phyloP scores from a whole-genome alignment of 1,284 basidiomycete species.

The Boletus subluridellus region DNA sequence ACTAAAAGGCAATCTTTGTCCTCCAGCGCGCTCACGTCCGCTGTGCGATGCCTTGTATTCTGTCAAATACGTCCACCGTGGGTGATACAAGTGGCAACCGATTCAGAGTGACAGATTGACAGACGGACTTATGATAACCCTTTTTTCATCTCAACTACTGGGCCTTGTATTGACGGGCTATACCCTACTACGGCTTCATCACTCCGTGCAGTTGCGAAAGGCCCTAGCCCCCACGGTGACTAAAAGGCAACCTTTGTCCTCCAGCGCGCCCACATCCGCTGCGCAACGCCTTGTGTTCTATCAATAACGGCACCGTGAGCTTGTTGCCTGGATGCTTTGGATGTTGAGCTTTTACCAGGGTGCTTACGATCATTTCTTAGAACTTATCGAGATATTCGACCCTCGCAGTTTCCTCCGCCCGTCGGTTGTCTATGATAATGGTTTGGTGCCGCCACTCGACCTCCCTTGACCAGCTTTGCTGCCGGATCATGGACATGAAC shows the following conservation, averaged over 20 bases:
- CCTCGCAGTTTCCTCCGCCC: not conserved
- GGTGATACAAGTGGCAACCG: too few species aligned
- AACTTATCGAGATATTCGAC: not conserved
- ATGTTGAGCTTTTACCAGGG: not conserved
- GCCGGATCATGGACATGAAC: not conserved
- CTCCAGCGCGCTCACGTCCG: not conserved
- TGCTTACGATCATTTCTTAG: not conserved
- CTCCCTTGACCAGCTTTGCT: not conserved
- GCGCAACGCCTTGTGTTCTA: too few species aligned
- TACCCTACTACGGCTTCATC: too few species aligned
- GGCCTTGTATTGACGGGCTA: too few species aligned
- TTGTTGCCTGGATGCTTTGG: constrained; percentile 4
- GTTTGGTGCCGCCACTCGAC: not conserved
- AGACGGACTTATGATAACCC: too few species aligned
- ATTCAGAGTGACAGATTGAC: too few species aligned
- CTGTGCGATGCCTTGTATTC: constrained; percentile 19
- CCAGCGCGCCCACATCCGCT: too few species aligned
- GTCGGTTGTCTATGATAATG: not conserved
- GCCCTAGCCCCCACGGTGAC: too few species aligned
- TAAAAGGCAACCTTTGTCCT: too few species aligned
- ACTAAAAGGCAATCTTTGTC: not conserved
- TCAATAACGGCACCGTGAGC: not conserved
- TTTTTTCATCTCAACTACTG: too few species aligned
- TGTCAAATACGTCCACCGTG: not conserved
- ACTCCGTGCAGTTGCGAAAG: too few species aligned